Evolutionary conservation across 2,329 filamentous ascomycete species (phyloP), one percentile per base, ranked within the genome.

Genomic region (Monilinia laxa): DNA sequence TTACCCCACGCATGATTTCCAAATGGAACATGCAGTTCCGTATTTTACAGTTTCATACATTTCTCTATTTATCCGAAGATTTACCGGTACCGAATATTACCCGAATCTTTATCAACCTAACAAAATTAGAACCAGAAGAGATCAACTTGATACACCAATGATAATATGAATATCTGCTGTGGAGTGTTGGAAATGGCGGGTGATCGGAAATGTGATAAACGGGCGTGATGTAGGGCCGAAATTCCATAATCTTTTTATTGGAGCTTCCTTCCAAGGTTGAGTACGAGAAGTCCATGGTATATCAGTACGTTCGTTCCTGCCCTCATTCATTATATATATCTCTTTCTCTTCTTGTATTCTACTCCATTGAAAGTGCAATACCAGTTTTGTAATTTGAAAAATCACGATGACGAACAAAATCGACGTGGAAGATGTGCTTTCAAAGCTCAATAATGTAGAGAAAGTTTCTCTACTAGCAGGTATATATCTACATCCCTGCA

Each of bases 401-500:
- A 25, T 35, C 51, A 60, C 35, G 12, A 65, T 65, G 64, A 65
- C 64, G 18, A 80, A 52, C 56, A 60, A 16, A 65, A 45, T 86
- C 52, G 78, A 86, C 64, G 82, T 86, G 11, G 83, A 85, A 65
- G 80, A 81, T 68, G 76, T 84, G 40, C 78, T 86, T 54, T 81
- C 82, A 72, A 84, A 84, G 78, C 81, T 86, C 66, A 81, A 80
- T 14, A 74, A 82, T 59, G 74, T 77, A 5, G 83, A 86, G 72
- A 86, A 86, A 74, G 79, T 84, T 59, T 81, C 83, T 53, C 77
- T 86, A 54, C 77, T 86, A 62, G 79, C 83, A 57, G 83, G 82
- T 82, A 49, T 18, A 25, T 20, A 38, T 25, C 45, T 42, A 31
- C 10, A n/a, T 49, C 31, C 23, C 31, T 20, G 28, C 12, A 38